Conservation (phyloP, 306 rosid genomes). For the Datisca glomerata region DNA sequence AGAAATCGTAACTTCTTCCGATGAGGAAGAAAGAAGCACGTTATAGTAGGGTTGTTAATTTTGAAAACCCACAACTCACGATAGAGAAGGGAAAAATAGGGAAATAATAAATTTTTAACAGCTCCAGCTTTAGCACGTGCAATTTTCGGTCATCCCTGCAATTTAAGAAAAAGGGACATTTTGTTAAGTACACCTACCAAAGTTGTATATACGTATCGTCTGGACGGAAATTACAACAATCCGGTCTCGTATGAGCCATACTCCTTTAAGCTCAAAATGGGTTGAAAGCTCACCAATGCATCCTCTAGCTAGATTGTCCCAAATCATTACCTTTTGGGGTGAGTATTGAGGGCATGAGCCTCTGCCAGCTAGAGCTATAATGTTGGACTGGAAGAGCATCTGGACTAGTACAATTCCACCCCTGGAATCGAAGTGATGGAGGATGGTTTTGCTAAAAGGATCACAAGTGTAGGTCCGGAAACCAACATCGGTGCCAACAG, state of each 20-base stretch:
- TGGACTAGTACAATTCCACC: constrained; percentile 52
- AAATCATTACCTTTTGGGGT: constrained; percentile 62
- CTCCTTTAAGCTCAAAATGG: constrained; percentile 52
- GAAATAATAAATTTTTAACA: no score
- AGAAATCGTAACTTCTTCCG: no score
- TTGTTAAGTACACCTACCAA: no score
- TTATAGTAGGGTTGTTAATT: no score
- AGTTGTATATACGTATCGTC: constrained; percentile 50
- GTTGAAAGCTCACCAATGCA: constrained; percentile 63
- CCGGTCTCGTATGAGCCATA: constrained; percentile 47
- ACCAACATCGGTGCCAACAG: constrained; percentile 57
- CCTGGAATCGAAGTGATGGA: constrained; percentile 39
- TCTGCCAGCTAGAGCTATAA: constrained; percentile 64
- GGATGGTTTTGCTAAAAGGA: constrained; percentile 55
- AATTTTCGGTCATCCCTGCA: no score
- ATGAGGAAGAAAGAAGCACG: no score
- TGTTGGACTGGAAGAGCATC: constrained; percentile 56
- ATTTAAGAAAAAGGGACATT: no score
- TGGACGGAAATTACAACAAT: constrained; percentile 54
- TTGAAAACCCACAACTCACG: no score
- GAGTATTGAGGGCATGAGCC: constrained; percentile 43
- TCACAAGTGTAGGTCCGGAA: constrained; percentile 70
- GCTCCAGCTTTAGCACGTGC: no score
- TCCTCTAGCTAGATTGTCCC: constrained; percentile 56
- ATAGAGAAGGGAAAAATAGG: no score